These are phyloP conservation scores for Lactuca sativa DNA, from an alignment of 129 eudicot genomes.

Conservation along the genomic window DNA sequence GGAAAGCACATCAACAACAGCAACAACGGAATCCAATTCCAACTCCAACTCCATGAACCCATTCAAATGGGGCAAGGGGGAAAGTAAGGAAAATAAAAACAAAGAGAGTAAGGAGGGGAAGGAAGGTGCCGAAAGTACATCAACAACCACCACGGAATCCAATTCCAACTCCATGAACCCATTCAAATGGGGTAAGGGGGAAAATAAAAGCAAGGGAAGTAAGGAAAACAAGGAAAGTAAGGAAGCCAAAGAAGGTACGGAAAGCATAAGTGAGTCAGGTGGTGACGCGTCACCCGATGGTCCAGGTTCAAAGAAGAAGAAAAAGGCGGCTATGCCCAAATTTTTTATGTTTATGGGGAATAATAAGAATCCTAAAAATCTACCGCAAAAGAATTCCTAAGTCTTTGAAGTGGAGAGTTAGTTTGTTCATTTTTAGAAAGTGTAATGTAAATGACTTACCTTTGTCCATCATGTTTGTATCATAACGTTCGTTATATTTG, in stretches of 20 bases:
- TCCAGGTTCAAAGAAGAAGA: constrained; percentile 46
- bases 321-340: constrained; percentile 54
- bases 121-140: not conserved
- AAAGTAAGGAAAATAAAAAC: not conserved
- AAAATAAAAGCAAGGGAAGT: not conserved
- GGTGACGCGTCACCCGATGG: constrained; percentile 45
- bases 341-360: constrained; percentile 57
- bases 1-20: not conserved
- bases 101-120: too few relatives aligned
- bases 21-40: not conserved
- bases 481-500: not conserved
- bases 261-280: not conserved
- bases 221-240: too few relatives aligned
- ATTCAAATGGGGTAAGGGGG: not conserved
- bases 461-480: not conserved
- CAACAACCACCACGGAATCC: not conserved
- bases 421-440: constrained; percentile 6
- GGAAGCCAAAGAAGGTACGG: not conserved
- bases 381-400: constrained; percentile 30
- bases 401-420: not conserved
- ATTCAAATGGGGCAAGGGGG: not conserved
- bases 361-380: constrained; percentile 27
- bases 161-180: not conserved
- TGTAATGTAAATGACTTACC: not conserved
- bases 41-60: not conserved